Evolutionary conservation across 2,329 filamentous ascomycete species (phyloP).

Genomic region (Hypomyces perniciosus): DNA sequence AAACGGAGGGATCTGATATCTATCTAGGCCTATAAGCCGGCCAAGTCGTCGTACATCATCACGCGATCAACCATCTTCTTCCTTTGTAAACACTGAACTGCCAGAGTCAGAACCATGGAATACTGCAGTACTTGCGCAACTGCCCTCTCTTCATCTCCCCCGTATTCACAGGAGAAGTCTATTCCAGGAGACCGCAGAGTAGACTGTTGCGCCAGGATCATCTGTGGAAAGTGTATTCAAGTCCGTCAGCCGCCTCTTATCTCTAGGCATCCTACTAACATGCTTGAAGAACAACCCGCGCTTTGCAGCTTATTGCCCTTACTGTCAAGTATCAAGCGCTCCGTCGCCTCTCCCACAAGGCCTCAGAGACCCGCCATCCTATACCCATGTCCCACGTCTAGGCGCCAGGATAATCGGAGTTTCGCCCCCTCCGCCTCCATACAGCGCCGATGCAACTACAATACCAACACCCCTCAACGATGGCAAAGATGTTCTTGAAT

Average conservation of each 20-base stretch:
- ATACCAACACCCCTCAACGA: constrained; percentile 9
- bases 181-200: constrained; percentile 54
- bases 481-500: constrained; percentile 21
- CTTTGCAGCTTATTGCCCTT: constrained; percentile 63
- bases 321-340: constrained; percentile 64
- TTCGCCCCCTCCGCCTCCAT: constrained; percentile 35
- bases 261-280: constrained; percentile 11
- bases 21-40: not conserved
- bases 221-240: constrained; percentile 65
- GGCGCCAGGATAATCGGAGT: constrained; percentile 18
- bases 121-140: constrained; percentile 67
- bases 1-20: not conserved
- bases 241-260: constrained; percentile 32
- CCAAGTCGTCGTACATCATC: not conserved
- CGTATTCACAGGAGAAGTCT: constrained; percentile 54
- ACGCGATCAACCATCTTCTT: not conserved
- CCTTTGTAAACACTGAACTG: too few relatives aligned
- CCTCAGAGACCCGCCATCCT: constrained; percentile 62
- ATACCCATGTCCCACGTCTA: constrained; percentile 37
- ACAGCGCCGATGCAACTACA: constrained; percentile 19
- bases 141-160: constrained; percentile 49
- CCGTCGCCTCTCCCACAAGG: constrained; percentile 55
- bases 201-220: constrained; percentile 62
- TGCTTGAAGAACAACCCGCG: constrained; percentile 53
- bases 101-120: constrained; percentile 24